Percentiles rank a stretch among this genome's conserved stretches.
Conservation (phyloP, 2,329 filamentous ascomycete species). For the Penicillium sp. region DNA sequence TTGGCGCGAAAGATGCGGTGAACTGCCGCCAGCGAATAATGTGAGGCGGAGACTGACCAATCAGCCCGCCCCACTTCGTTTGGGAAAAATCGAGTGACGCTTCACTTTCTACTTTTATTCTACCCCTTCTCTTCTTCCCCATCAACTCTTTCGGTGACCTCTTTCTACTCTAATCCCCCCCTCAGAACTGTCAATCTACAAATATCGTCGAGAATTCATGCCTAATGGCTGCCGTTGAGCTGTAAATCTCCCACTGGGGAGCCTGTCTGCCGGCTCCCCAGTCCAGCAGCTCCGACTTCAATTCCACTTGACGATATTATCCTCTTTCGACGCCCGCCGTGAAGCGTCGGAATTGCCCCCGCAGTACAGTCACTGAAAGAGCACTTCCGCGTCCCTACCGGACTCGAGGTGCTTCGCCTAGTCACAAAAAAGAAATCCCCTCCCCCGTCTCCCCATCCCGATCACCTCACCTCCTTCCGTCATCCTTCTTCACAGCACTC, state of each 20-base stretch:
- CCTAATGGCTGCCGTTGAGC: conserved; percentile 74
- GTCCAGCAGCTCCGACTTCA: conserved; percentile 79
- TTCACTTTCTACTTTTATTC: conserved; percentile 2
- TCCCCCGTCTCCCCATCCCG: not conserved
- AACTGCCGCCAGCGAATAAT: conserved; percentile 27
- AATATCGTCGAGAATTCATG: conserved; percentile 68
- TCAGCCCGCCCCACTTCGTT: conserved; percentile 21
- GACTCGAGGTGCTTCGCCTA: conserved; percentile 37
- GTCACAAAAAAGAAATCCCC: conserved; percentile 13
- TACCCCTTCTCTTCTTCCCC: conserved; percentile 10
- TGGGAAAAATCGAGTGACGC: conserved; percentile 24
- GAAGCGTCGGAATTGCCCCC: conserved; percentile 60
- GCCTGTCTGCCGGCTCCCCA: conserved; percentile 60
- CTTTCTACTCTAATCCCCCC: conserved; percentile 15
- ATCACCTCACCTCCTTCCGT: not conserved
- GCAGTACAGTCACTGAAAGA: conserved; percentile 38
- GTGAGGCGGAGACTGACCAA: conserved; percentile 16
- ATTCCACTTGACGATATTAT: conserved; percentile 53
- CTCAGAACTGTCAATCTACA: conserved; percentile 21
- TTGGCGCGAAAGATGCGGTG: conserved; percentile 33
- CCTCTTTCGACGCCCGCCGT: conserved; percentile 45
- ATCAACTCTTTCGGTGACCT: not conserved
- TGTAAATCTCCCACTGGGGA: conserved; percentile 85
- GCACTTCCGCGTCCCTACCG: conserved; percentile 35
- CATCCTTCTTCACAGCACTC: conserved; percentile 1